Base-by-base conservation (phyloP, 83 land plant genomes). In the Diphasiastrum complanatum region DNA sequence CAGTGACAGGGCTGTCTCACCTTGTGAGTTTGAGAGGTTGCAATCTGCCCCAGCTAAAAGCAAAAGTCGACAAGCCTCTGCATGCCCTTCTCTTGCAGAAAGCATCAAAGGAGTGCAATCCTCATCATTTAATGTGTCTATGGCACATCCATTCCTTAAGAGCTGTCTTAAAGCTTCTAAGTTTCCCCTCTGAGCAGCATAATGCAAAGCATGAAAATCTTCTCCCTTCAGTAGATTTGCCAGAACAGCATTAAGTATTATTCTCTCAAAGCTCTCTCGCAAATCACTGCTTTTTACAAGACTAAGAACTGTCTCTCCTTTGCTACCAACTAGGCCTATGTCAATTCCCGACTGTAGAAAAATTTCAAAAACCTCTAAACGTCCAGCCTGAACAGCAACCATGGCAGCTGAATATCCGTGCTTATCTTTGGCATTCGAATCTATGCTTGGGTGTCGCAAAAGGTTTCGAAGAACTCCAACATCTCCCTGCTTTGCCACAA, bases 51-150 rank as follows among this genome's bases (percentile, higher is more conserved):
- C 92, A 3, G 53, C 47, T 1, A 70, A 51, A 33, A 89, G 76
- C 50, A 89, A 60, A 11, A 79, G 26, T 48, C 70, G 51, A 63
- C 96, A 89, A 16, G 80, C 69, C 24, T 69, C 53, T 2, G 67
- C 79, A 58, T 89, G 81, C 33, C 91, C 91, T 56, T 77, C 96
- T 60, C 75, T 80, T 22, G 91, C 96, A n/a, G 88, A 80, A 2
- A 81, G 71, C 96, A 89, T 83, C 38, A 89, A 67, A 16, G 96
- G 92, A 3, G 88, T 89, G 76, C 81, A 81, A 1, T 75, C 91
- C 37, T 81, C 83, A 18, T 74, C 73, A 40, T 89, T 85, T 0
- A 64, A 60, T 20, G 53, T 36, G 61, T 89, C 83, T 24, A 89
- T 83, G 24, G 75, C 81, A 53, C 72, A 74, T 14, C 87, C 90